Evolutionary conservation across 2,329 filamentous ascomycete genomes (phyloP).

Genomic region (Calonectria pteridis): DNA sequence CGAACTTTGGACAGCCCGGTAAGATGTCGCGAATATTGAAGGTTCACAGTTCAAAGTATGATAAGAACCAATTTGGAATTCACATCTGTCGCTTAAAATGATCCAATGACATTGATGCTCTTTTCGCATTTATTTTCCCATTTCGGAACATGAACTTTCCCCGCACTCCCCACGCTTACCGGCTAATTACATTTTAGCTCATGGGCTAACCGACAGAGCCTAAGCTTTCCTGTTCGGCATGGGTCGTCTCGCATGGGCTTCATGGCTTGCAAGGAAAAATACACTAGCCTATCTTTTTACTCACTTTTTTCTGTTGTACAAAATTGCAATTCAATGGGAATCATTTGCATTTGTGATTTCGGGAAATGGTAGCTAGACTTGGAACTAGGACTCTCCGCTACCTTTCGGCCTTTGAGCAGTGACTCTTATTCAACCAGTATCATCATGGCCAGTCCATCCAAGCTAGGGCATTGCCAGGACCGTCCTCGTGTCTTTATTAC

Average conservation of each 20-base stretch:
- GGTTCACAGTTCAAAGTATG: neutral
- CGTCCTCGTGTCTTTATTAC: slow-evolving; percentile 50
- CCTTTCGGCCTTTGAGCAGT: neutral
- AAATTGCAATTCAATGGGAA: no score
- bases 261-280: neutral
- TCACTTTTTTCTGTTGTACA: no score
- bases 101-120: neutral
- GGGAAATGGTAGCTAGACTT: no score
- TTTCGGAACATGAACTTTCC: neutral
- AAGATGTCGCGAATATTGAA: no score
- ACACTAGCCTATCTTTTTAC: neutral
- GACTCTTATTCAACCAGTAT: neutral
- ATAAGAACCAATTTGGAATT: neutral
- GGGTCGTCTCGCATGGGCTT: neutral
- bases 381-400: neutral
- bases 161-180: neutral
- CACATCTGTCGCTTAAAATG: neutral
- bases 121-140: neutral
- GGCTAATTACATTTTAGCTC: neutral
- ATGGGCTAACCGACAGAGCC: neutral
- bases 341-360: no score
- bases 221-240: neutral
- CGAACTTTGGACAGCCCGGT: neutral
- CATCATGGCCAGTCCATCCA: neutral
- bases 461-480: neutral